phyloP scores from a whole-genome alignment of 2,329 filamentous ascomycete species.

The Geosmithia morbida region DNA sequence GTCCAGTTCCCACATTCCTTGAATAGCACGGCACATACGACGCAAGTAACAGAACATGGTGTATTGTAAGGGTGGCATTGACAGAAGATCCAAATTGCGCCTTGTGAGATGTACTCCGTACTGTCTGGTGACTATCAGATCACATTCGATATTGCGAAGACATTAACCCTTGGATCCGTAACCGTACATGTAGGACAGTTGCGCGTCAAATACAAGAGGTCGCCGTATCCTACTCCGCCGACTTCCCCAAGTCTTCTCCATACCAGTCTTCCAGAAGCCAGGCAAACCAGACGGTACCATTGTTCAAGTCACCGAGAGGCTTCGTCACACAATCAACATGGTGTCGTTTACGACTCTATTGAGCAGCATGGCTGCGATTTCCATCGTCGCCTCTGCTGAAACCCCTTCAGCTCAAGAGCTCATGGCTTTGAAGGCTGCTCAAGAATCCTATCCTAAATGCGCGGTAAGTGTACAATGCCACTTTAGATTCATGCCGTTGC shows the following conservation, averaged over 20 bases:
- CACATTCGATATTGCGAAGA: neutral
- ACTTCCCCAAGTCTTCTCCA: neutral
- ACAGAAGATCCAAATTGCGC: neutral
- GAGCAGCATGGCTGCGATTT: conserved; percentile 1
- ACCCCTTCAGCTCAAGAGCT: neutral
- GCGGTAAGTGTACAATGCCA: conserved; percentile 5
- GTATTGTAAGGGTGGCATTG: neutral
- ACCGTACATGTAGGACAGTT: neutral
- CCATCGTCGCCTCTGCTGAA: conserved; percentile 1
- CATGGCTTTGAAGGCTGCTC: neutral
- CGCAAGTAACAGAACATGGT: neutral
- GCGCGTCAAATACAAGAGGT: neutral
- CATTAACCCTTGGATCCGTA: neutral
- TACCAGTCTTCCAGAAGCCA: neutral
- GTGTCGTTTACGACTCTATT: conserved; percentile 1
- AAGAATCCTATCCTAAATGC: conserved; percentile 5
- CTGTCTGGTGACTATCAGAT: too few species aligned
- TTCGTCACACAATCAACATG: conserved; percentile 1
- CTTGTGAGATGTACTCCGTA: neutral
- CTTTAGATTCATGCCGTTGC: neutral
- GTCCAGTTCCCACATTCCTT: neutral
- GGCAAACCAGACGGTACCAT: too few species aligned
- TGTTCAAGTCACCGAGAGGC: too few species aligned
- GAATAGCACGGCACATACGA: neutral
- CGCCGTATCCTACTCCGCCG: neutral